phyloP scores from a whole-genome alignment of 2,329 filamentous ascomycete genomes.

The Periconia macrospinosa region DNA sequence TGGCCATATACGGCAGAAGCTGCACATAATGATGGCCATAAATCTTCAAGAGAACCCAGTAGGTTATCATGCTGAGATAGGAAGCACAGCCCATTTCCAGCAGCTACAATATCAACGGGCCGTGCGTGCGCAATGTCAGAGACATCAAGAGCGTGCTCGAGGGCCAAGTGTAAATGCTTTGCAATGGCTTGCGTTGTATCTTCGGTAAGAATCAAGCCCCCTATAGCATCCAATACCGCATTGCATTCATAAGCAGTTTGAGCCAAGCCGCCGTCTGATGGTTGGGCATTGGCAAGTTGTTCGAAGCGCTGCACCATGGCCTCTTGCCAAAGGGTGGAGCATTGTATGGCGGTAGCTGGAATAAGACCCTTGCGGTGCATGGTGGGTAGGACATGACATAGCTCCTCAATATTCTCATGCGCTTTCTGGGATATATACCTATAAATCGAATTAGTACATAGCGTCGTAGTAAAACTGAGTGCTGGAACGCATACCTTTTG shows the following conservation, averaged over 20 bases:
- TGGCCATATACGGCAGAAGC: conserved; percentile 68
- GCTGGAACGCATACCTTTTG: conserved; percentile 61
- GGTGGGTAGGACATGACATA: conserved; percentile 34
- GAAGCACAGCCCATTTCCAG: conserved; percentile 73
- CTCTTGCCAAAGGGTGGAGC: conserved; percentile 33
- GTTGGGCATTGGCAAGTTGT: conserved; percentile 42
- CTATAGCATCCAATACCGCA: conserved; percentile 29
- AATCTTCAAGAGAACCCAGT: conserved; percentile 53
- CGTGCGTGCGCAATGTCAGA: conserved; percentile 1
- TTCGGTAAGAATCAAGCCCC: conserved; percentile 21
- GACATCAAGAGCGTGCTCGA: conserved; percentile 19
- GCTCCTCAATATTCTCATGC: conserved; percentile 30
- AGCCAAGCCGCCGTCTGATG: conserved; percentile 9
- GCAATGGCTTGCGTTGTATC: conserved; percentile 23
- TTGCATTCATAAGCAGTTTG: conserved; percentile 30
- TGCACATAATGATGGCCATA: conserved; percentile 68
- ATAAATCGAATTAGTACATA: conserved; percentile 19
- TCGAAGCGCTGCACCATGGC: conserved; percentile 69
- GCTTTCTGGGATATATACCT: conserved; percentile 67
- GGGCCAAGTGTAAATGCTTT: conserved; percentile 21
- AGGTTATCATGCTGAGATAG: conserved; percentile 63
- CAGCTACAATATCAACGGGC: conserved; percentile 59
- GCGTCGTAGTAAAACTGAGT: background rate
- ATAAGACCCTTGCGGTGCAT: conserved; percentile 28
- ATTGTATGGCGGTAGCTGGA: conserved; percentile 17